phyloP scores from a whole-genome alignment of 78 protist genomes.

The Polysphondylium violaceum region DNA sequence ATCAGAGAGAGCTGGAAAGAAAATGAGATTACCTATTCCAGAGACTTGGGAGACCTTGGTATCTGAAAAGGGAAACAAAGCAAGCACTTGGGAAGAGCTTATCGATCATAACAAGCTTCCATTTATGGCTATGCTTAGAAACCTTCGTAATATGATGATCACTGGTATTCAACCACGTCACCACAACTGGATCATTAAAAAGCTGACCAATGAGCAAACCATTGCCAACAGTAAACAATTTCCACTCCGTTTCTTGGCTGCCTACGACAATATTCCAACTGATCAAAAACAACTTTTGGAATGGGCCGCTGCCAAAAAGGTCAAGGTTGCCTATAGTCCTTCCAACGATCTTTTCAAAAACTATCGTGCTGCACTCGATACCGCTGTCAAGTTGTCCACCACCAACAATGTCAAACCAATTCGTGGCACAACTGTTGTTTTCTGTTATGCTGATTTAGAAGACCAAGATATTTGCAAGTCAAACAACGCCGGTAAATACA shows the following conservation, averaged over 20 bases:
- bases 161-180: conserved; percentile 36
- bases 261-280: conserved; percentile 85
- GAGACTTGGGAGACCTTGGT: conserved; percentile 94
- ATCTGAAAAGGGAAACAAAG: conserved; percentile 86
- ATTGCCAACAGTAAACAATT: conserved; percentile 83
- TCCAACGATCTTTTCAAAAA: conserved; percentile 35
- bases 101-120: conserved; percentile 85
- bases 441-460: conserved; percentile 40
- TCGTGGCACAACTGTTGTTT: conserved; percentile 84
- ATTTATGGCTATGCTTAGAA: conserved; percentile 95
- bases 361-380: conserved; percentile 82
- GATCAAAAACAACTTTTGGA: conserved; percentile 30
- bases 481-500: conserved; percentile 32
- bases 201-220: conserved; percentile 70
- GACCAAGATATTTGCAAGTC: not conserved
- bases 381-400: conserved; percentile 86
- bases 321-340: conserved; percentile 40
- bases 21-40: conserved; percentile 90
- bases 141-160: conserved; percentile 88
- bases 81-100: conserved; percentile 88
- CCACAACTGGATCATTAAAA: conserved; percentile 48
- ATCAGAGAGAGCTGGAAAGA: conserved; percentile 77
- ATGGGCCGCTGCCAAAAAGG: conserved; percentile 62
- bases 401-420: conserved; percentile 89
- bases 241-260: conserved; percentile 89